These are phyloP conservation scores for Erysimum cheiri DNA, from an alignment of 441 rosid species.

Conservation along the genomic window DNA sequence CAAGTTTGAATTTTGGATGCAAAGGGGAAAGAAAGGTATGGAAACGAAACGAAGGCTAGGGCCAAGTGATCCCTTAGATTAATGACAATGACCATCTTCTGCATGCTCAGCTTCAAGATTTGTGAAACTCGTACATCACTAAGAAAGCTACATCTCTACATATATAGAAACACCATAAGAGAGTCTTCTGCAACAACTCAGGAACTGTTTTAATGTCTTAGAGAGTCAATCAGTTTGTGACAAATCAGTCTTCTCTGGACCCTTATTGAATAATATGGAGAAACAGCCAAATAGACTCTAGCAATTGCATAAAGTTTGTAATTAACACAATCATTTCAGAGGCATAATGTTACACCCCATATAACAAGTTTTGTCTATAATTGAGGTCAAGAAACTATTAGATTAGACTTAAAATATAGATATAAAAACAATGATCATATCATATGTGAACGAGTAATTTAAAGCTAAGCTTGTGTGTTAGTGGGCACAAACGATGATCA, in stretches of 20 bases:
- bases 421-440: conserved; percentile 31
- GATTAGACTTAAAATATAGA: conserved; percentile 22
- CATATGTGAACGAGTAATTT: conserved; percentile 36
- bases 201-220: conserved; percentile 31
- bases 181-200: conserved; percentile 39
- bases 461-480: conserved; percentile 43
- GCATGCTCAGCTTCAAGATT: conserved; percentile 38
- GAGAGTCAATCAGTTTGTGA: conserved; percentile 34
- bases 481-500: conserved; percentile 36
- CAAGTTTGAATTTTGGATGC: conserved; percentile 32
- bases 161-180: conserved; percentile 27
- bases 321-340: conserved; percentile 43
- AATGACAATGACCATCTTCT: conserved; percentile 39
- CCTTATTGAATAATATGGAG: conserved; percentile 23
- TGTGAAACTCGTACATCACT: conserved; percentile 38
- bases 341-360: conserved; percentile 45
- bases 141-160: conserved; percentile 35
- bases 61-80: conserved; percentile 32
- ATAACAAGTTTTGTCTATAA: conserved; percentile 22
- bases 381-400: conserved; percentile 31
- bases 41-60: conserved; percentile 19
- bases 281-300: conserved; percentile 32
- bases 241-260: conserved; percentile 38
- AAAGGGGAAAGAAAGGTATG: conserved; percentile 11
- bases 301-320: conserved; percentile 41